Percentiles rank a stretch among this genome's conserved stretches.
Conservation (phyloP, 2,329 filamentous ascomycete genomes). For the Gnomoniopsis sp. region DNA sequence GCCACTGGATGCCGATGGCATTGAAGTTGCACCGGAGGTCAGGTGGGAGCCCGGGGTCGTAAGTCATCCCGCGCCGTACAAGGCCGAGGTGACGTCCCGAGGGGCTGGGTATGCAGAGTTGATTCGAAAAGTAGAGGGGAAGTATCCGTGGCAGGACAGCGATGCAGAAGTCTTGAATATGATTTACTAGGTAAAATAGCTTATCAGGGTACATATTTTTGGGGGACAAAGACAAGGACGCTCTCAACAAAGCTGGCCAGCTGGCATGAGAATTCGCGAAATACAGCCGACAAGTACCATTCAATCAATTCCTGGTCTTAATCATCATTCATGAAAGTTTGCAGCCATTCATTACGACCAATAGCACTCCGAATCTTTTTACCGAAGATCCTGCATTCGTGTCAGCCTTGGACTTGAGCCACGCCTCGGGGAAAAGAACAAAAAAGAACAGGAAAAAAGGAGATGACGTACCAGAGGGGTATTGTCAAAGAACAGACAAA, state of each 20-base stretch:
- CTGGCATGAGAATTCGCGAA: conserved; percentile 23
- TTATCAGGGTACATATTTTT: too few species aligned
- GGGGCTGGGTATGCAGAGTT: conserved; percentile 23
- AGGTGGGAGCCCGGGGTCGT: conserved; percentile 21
- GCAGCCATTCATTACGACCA: conserved; percentile 34
- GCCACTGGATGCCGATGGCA: conserved; percentile 31
- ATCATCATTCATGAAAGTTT: conserved; percentile 28
- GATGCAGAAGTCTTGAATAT: neutral
- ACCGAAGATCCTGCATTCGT: conserved; percentile 37
- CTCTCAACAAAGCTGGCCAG: conserved; percentile 13
- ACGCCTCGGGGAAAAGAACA: conserved; percentile 32
- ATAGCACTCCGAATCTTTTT: conserved; percentile 42
- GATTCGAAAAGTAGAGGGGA: conserved; percentile 22
- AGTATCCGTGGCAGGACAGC: conserved; percentile 22
- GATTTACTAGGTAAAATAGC: neutral
- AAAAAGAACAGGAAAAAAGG: conserved; percentile 40
- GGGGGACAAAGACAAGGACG: too few species aligned
- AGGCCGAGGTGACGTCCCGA: conserved; percentile 22
- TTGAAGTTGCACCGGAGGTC: conserved; percentile 26
- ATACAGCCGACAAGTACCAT: neutral
- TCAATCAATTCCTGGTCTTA: neutral
- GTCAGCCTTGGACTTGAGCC: conserved; percentile 35
- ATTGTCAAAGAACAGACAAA: neutral
- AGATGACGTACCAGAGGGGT: conserved; percentile 15
- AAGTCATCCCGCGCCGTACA: conserved; percentile 23